Evolutionary conservation across 257 asterid genomes (phyloP).

Genomic region (Nicotiana knightiana): DNA sequence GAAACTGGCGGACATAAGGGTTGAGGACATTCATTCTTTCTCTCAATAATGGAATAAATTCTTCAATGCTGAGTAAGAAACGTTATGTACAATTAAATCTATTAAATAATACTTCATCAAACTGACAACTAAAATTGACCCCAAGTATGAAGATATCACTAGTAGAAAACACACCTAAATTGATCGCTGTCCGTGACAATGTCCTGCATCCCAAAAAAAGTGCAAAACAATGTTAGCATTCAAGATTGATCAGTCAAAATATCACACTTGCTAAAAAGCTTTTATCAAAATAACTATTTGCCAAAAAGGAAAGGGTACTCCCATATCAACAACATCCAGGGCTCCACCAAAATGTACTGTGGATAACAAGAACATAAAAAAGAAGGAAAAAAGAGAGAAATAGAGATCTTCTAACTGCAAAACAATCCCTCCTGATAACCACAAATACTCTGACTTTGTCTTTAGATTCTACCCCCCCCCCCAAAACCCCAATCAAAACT

Average conservation of each 20-base stretch:
- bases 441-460: not conserved
- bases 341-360: no score
- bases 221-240: constrained; percentile 1
- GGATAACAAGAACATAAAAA: no score
- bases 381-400: no score
- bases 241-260: not conserved
- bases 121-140: not conserved
- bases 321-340: not conserved
- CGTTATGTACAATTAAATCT: not conserved
- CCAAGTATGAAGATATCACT: not conserved
- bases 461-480: not conserved
- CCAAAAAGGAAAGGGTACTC: not conserved
- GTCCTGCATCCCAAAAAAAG: constrained; percentile 56
- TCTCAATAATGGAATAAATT: constrained; percentile 90
- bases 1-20: constrained; percentile 95
- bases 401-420: no score
- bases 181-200: constrained; percentile 98
- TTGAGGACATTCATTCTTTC: constrained; percentile 96
- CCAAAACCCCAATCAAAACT: not conserved
- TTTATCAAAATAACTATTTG: no score
- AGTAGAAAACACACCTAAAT: constrained; percentile 56
- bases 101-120: not conserved
- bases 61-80: constrained; percentile 72
- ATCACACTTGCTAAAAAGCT: not conserved
- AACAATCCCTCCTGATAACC: not conserved